These are phyloP conservation scores for Penicillium angulare DNA, from an alignment of 495 filamentous ascomycete species.

Conservation along the genomic window DNA sequence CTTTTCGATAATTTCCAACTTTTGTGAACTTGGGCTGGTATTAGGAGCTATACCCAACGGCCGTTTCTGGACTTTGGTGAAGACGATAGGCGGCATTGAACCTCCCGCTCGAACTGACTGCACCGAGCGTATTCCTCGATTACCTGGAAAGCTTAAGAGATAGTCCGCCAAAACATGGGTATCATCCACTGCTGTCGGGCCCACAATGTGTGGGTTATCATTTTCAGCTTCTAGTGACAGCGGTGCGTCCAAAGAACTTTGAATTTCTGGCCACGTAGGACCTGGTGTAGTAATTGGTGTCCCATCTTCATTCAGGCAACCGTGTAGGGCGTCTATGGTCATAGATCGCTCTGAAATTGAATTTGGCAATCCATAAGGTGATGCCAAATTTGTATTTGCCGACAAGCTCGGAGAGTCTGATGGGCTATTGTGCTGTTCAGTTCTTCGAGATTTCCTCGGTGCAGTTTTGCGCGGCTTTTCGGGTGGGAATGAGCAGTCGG, in stretches of 20 bases:
- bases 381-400: not conserved
- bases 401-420: not conserved
- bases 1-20: slow-evolving; percentile 40
- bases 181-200: slow-evolving; percentile 32
- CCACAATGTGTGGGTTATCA: slow-evolving; percentile 30
- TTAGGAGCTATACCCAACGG: slow-evolving; percentile 24
- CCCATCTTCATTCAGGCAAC: not conserved
- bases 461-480: slow-evolving; percentile 16
- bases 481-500: slow-evolving; percentile 23
- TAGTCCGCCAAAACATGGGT: slow-evolving; percentile 31
- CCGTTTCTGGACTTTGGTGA: slow-evolving; percentile 52
- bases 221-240: slow-evolving; percentile 18
- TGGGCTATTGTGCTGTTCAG: too few relatives aligned
- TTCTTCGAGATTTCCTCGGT: too few relatives aligned
- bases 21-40: slow-evolving; percentile 26
- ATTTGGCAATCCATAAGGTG: not conserved
- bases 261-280: not conserved
- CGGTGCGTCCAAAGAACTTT: slow-evolving; percentile 9
- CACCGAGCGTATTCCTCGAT: slow-evolving; percentile 1
- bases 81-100: slow-evolving; percentile 63
- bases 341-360: not conserved
- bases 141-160: slow-evolving; percentile 5
- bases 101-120: slow-evolving; percentile 52
- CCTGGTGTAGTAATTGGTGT: not conserved
- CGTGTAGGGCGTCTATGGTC: too few relatives aligned